A percentile compares a stretch with the other conserved stretches of the same genome.
phyloP scores from a whole-genome alignment of 2,329 filamentous ascomycete species.

The Xylariales sp. region DNA sequence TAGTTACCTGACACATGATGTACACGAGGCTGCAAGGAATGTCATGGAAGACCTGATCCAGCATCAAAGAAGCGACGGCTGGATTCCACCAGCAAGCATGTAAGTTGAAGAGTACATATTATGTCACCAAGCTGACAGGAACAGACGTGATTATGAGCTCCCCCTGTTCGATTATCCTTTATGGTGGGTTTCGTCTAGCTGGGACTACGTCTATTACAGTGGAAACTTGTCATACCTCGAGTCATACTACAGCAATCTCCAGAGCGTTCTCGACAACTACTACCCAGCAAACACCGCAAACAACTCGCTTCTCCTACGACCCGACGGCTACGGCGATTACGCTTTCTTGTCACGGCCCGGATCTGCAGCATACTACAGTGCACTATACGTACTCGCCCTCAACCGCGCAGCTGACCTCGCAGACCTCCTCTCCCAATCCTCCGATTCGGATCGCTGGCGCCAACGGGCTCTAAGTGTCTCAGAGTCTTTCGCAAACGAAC shows the following conservation, averaged over 20 bases:
- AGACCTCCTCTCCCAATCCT: constrained; percentile 19
- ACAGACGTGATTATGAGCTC: constrained; percentile 40
- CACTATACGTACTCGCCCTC: constrained; percentile 43
- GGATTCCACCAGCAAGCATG: constrained; percentile 52
- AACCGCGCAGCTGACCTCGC: constrained; percentile 39
- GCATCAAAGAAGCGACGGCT: constrained; percentile 46
- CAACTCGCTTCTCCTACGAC: constrained; percentile 38
- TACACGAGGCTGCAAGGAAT: constrained; percentile 35
- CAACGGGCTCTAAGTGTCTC: constrained; percentile 30
- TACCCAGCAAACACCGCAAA: constrained; percentile 38
- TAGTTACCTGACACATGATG: constrained; percentile 41
- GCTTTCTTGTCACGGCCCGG: constrained; percentile 44
- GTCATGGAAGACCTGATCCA: constrained; percentile 44
- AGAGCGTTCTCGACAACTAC: constrained; percentile 38
- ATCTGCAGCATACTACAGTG: constrained; percentile 48
- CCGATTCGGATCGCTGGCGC: constrained; percentile 36
- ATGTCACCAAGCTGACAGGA: neutral
- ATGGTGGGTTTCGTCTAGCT: constrained; percentile 46
- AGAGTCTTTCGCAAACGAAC: constrained; percentile 29
- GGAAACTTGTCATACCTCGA: constrained; percentile 37
- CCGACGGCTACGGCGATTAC: constrained; percentile 43
- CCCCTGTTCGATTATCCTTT: constrained; percentile 48
- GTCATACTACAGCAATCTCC: constrained; percentile 36
- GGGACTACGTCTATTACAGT: constrained; percentile 46
- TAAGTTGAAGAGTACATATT: too few relatives aligned